phyloP scores from a whole-genome alignment of 768 basidiomycete species.

The Tulasnella sp. region DNA sequence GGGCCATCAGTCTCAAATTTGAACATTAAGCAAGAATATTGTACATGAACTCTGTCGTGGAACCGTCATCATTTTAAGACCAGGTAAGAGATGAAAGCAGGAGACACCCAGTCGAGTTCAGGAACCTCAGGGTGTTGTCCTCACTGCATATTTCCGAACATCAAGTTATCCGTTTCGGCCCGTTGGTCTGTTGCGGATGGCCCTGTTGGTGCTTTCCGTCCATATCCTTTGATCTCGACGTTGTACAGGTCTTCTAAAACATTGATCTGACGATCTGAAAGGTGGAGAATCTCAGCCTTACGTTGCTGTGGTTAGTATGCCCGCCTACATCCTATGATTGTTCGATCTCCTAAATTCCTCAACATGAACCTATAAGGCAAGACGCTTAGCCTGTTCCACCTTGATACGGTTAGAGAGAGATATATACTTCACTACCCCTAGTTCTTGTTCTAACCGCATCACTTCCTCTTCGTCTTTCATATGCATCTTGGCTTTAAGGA shows the following conservation, averaged over 20 bases:
- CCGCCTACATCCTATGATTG: slow-evolving; percentile 12
- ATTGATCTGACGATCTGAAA: slow-evolving; percentile 19
- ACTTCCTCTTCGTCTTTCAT: neutral
- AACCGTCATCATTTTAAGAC: too few species aligned
- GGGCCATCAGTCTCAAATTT: too few species aligned
- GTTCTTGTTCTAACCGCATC: neutral
- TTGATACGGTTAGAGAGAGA: neutral
- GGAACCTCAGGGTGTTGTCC: too few species aligned
- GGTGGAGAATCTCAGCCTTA: neutral
- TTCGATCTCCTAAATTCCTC: slow-evolving; percentile 21
- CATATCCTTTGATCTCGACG: neutral
- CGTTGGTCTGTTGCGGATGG: neutral
- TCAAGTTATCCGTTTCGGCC: neutral
- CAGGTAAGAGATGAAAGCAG: too few species aligned
- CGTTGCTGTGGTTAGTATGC: too few species aligned
- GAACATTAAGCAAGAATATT: too few species aligned
- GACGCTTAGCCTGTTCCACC: neutral
- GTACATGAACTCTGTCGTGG: too few species aligned
- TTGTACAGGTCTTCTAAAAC: neutral
- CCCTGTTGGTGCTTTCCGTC: neutral
- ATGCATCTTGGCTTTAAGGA: slow-evolving; percentile 1
- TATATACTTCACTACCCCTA: slow-evolving; percentile 13
- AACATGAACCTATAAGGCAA: slow-evolving; percentile 9
- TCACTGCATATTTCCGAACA: neutral
- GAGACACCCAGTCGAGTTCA: too few species aligned